phyloP scores from a whole-genome alignment of 495 filamentous ascomycete species.

The Tuber magnatum region DNA sequence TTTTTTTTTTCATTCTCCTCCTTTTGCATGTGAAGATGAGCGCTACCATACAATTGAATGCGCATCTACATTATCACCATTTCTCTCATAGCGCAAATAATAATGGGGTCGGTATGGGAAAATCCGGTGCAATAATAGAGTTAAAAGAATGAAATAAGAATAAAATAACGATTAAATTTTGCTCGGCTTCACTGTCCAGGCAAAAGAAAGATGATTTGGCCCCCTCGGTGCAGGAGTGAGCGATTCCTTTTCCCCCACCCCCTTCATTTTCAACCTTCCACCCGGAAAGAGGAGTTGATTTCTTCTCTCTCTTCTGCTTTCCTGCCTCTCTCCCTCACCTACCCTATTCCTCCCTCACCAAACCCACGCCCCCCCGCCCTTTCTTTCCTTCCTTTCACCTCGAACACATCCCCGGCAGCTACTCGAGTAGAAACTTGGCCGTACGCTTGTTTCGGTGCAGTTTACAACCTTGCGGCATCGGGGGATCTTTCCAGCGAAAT shows the following conservation, averaged over 20 bases:
- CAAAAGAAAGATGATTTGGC: background rate
- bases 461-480: background rate
- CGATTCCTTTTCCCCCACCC: background rate
- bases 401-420: background rate
- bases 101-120: background rate
- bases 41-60: background rate
- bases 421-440: background rate
- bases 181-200: background rate
- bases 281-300: constrained; percentile 8
- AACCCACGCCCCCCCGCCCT: constrained; percentile 12
- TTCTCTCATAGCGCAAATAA: background rate
- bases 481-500: background rate
- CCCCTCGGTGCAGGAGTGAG: background rate
- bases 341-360: constrained; percentile 7
- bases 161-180: background rate
- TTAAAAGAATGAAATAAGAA: background rate
- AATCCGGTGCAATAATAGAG: background rate
- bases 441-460: background rate
- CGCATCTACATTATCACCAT: background rate
- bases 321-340: constrained; percentile 8
- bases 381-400: constrained; percentile 5
- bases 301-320: constrained; percentile 20
- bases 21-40: background rate
- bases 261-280: background rate
- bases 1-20: background rate